Base-by-base conservation (phyloP, 225 moss, liverwort and hornwort species). In the Straminergon stramineum region DNA sequence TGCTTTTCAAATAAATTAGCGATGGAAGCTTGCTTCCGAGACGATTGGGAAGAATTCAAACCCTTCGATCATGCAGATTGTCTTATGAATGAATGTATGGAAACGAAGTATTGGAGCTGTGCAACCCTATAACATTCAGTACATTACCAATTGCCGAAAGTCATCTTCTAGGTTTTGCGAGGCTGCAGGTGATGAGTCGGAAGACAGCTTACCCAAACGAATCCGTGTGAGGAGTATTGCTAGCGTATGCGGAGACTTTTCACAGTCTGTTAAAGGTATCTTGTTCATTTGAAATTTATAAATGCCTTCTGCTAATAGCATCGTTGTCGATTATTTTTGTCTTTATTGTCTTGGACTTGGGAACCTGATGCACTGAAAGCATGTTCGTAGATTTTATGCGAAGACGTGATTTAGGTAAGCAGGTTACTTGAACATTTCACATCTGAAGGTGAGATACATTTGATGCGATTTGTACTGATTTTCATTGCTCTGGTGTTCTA, bases 181-280 rank as follows among this genome's bases (percentile, higher is more conserved):
- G 89, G 88, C 79, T 92, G 91, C 94, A 93, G 94, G 93, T 91
- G 94, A 94, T 86, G 94, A 94, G 89, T 94, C 94, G 37, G 94
- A 94, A 73, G 94, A 94, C 91, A 93, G 93, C 88, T 92, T 93
- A 81, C 94, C 94, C 53, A 94, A 94, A 84, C 94, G 93, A 71
- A 85, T 94, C 57, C 93, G 94, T 73, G 94, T 94, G 83, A 90
- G 94, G 90, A 94, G 94, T 83, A 94, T 94, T 86, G 93, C 94
- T 52, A 93, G 93, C 81, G 93, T 94, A 52, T 94, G 92, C 70
- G 90, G 93, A 77, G 92, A 94, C 61, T 89, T 90, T 84, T 79
- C 89, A 55, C 88, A 92, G 84, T 58, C 91, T 61, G 91, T 94
- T 32, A 93, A 94, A 92, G 94, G 94, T 94, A 90, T n/a, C 31